These are phyloP conservation scores for Podila minutissima DNA, from an alignment of 192 early-diverging fungal species.

Conservation along the genomic window DNA sequence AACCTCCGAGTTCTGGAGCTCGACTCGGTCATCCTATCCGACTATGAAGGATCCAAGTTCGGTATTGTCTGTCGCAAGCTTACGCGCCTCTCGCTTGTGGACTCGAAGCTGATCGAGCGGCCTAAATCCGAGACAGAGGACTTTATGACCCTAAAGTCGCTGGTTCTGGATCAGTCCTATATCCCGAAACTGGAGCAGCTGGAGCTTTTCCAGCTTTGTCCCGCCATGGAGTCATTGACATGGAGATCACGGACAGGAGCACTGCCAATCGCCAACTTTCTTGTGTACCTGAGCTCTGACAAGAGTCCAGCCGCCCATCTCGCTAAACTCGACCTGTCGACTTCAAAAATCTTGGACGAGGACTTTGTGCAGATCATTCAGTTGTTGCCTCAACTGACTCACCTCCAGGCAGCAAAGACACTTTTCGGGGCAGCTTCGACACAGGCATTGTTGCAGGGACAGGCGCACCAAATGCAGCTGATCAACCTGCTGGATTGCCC, in stretches of 20 bases:
- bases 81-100: conserved; percentile 3
- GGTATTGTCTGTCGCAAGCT: conserved; percentile 10
- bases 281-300: conserved; percentile 9
- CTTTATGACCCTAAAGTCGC: conserved; percentile 1
- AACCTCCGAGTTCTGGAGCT: conserved; percentile 1
- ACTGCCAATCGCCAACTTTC: conserved; percentile 10
- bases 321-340: conserved; percentile 7
- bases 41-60: conserved; percentile 14
- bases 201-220: conserved; percentile 17
- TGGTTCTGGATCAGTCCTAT: conserved; percentile 22
- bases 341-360: conserved; percentile 1
- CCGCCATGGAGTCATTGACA: conserved; percentile 6
- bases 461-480: neutral
- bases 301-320: neutral
- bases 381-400: conserved; percentile 5
- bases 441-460: neutral
- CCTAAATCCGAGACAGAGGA: conserved; percentile 12
- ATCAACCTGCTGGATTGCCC: neutral
- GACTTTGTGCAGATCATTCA: conserved; percentile 13
- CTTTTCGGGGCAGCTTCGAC: conserved; percentile 10
- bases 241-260: conserved; percentile 16
- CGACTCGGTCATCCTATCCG: conserved; percentile 19
- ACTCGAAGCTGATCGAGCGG: conserved; percentile 18
- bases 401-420: conserved; percentile 3
- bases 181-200: conserved; percentile 8